phyloP scores from a whole-genome alignment of 306 rosid genomes.

The Lagenaria siceraria region DNA sequence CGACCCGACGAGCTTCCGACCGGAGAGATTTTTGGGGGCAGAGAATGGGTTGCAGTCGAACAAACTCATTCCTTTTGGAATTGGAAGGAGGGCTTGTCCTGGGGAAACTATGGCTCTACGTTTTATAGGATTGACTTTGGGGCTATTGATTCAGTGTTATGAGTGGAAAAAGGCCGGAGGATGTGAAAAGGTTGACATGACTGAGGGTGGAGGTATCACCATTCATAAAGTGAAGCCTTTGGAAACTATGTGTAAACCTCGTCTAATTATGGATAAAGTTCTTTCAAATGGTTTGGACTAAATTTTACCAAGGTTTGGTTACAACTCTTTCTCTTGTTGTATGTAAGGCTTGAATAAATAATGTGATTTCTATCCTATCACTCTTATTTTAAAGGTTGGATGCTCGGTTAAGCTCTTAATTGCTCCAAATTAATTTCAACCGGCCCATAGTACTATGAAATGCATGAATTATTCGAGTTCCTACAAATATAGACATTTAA shows the following conservation, averaged over 20 bases:
- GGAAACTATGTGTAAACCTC: constrained; percentile 32
- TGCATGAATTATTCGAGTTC: too few species aligned
- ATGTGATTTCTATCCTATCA: too few species aligned
- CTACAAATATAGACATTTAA: too few species aligned
- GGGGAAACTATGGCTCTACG: constrained; percentile 10
- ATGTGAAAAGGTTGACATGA: constrained; percentile 21
- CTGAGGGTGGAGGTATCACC: constrained; percentile 16
- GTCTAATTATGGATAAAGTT: constrained; percentile 2
- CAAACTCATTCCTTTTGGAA: constrained; percentile 11
- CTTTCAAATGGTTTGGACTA: not conserved
- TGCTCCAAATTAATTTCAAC: too few species aligned
- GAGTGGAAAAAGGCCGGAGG: constrained; percentile 29
- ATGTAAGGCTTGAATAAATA: too few species aligned
- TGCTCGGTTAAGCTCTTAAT: too few species aligned
- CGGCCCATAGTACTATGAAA: too few species aligned
- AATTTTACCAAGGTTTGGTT: not conserved
- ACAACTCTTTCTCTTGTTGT: too few species aligned
- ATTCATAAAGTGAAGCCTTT: constrained; percentile 30
- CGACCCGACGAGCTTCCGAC: not conserved
- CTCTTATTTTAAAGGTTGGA: too few species aligned
- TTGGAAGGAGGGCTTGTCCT: constrained; percentile 21
- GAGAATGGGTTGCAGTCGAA: not conserved
- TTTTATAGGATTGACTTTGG: constrained; percentile 15
- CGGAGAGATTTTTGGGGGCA: not conserved
- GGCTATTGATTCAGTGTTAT: constrained; percentile 29